Base-by-base conservation (phyloP, 2,329 filamentous ascomycete genomes). In the Diaporthe citriasiana region DNA sequence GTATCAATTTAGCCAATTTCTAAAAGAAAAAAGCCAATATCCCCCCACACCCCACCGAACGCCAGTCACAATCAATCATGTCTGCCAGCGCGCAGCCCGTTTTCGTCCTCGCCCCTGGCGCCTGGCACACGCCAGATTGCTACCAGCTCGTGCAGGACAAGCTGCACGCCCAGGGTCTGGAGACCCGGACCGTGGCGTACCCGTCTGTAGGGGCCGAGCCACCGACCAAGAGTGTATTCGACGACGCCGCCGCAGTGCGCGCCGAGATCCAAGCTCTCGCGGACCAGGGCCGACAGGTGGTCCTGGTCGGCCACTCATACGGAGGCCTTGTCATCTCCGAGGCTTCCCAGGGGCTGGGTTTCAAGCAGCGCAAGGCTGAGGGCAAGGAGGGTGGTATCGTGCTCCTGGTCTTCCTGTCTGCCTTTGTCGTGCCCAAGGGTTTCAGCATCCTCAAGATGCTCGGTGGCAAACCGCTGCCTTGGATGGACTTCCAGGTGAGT, bases 351-450 rank as follows among this genome's bases (percentile, higher is more conserved):
- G 81, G 79, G 0, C 76, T 81, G 1, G 78, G 80, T 6, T 81
- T 80, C 74, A 76, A 78, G 71, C 77, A 82, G 66, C 77, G 82
- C 19, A 78, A 77, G 60, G 73, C 73, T 4, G 75, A 75, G 10
- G 82, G 82, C 7, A 77, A 81, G 75, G 79, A 78, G 47, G 83
- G 83, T 4, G 83, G 83, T 1, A 79, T 84, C 10, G 75, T 80
- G 10, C 76, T 78, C 70, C 75, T 78, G 19, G 81, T 80, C 6
- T 84, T 82, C 71, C 71, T 79, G 33, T 27, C 77, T 30, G 79
- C 79, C 15, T 80, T 79, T 56, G 76, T 79, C 2, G 76, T 75
- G 19, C 77, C 77, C 55, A 75, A 72, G 68, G 78, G 78, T 47
- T 59, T 72, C 65, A 76, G 70, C 71, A 71, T 78, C 27, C 63